These are phyloP conservation scores for Nicotiana obtusifolia DNA, from an alignment of 257 asterid species.

Conservation along the genomic window DNA sequence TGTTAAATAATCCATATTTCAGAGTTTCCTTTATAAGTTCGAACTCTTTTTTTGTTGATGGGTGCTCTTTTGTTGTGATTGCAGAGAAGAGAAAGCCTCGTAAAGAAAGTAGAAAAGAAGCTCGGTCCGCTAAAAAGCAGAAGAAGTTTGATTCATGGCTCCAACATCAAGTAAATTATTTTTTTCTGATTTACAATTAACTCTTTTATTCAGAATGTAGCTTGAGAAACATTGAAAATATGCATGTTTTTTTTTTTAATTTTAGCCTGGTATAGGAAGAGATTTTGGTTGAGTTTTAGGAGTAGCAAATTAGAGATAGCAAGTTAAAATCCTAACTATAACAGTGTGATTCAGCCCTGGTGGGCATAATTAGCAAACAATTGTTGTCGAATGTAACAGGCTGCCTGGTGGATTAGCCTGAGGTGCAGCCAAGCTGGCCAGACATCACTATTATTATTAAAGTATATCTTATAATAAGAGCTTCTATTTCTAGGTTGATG, in stretches of 20 bases:
- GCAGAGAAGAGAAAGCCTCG: constrained; percentile 30
- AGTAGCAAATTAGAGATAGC: not conserved
- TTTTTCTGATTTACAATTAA: not conserved
- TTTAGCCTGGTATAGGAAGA: not conserved
- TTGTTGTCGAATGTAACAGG: not conserved
- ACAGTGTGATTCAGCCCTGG: not conserved
- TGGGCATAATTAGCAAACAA: not conserved
- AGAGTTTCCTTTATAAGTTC: too few relatives aligned
- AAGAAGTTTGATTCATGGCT: constrained; percentile 66
- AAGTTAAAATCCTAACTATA: not conserved
- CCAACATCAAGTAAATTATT: constrained; percentile 26
- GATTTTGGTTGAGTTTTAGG: not conserved
- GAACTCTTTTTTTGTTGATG: not conserved
- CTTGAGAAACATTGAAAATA: not conserved
- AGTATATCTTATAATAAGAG: not conserved
- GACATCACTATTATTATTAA: not conserved
- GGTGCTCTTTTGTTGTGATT: not conserved
- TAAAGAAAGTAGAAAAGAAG: constrained; percentile 60
- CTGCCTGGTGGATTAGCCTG: not conserved
- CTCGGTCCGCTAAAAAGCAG: constrained; percentile 44
- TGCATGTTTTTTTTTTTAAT: not conserved
- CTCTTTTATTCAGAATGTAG: not conserved
- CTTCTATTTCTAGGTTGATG: not conserved
- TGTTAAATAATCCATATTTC: not conserved
- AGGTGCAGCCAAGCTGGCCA: not conserved